phyloP scores from a whole-genome alignment of 2,329 filamentous ascomycete genomes.

The Sclerotinia borealis region DNA sequence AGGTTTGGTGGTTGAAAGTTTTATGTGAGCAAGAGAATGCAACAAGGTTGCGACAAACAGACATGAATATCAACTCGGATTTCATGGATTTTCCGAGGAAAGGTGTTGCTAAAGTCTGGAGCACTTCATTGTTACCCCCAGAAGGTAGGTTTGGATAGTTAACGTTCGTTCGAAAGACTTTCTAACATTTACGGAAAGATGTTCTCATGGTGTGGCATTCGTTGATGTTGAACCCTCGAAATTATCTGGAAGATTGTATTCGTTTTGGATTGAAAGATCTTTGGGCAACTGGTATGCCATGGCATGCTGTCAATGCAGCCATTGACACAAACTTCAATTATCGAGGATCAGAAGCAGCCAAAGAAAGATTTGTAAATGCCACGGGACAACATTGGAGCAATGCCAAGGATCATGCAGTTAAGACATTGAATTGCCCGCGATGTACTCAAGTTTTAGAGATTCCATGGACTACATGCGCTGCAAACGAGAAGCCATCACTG shows the following conservation, averaged over 20 bases:
- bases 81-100: slow-evolving; percentile 12
- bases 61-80: slow-evolving; percentile 16
- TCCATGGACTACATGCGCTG: slow-evolving; percentile 54
- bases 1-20: slow-evolving; percentile 52
- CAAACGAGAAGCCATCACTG: slow-evolving; percentile 34
- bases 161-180: background rate
- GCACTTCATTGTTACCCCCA: slow-evolving; percentile 39
- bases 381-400: slow-evolving; percentile 56
- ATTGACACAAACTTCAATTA: slow-evolving; percentile 59
- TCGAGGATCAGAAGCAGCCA: slow-evolving; percentile 39
- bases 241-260: slow-evolving; percentile 69
- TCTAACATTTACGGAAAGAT: slow-evolving; percentile 42
- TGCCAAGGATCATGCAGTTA: slow-evolving; percentile 42
- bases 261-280: slow-evolving; percentile 47
- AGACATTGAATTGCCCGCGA: slow-evolving; percentile 48
- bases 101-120: slow-evolving; percentile 31
- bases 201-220: slow-evolving; percentile 76
- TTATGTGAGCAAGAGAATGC: slow-evolving; percentile 18
- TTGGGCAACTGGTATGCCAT: slow-evolving; percentile 63
- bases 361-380: slow-evolving; percentile 40
- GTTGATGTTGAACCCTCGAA: slow-evolving; percentile 70
- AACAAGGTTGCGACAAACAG: slow-evolving; percentile 22
- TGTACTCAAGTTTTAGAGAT: slow-evolving; percentile 42
- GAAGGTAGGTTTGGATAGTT: slow-evolving; percentile 47
- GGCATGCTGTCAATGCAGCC: slow-evolving; percentile 49